Base-by-base conservation (phyloP, 1,139 yeast genomes). In the Meyerozyma guilliermondii region DNA sequence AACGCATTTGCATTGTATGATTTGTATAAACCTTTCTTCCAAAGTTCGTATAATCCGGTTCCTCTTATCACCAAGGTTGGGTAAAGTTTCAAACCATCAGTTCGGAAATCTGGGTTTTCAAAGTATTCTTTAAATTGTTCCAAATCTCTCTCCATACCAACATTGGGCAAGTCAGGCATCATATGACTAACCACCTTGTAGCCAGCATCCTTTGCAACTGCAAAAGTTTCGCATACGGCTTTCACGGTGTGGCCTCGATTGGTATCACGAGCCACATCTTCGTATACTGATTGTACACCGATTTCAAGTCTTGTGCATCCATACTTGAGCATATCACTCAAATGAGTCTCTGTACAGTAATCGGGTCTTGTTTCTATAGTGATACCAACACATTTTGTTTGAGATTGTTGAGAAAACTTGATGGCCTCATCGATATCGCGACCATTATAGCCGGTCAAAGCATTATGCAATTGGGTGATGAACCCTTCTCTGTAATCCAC, bases 141-240 rank as follows among this genome's bases (percentile, higher is more conserved):
- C 52, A 92, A 71, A 62, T 92, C 99, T 62, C 99, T 79, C 66
- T 92, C 98, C 96, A 91, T 87, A 13, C 98, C 98, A 43, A 92
- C 97, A 58, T 92, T 92, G 16, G 99, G 99, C 55, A 92, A 73
- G 71, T 92, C 98, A 16, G 99, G 99, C 99, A 92, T 92, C 99
- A 92, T 92, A 68, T 92, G 99, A 51, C 95, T 83, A 26, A 92
- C 98, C 42, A 92, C 95, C 65, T 92, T 92, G 66, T 91, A 92
- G 6, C 99, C 99, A 0, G 98, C 95, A 65, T 92, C 99, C 62
- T 92, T 92, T 20, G 98, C 96, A 38, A 87, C 81, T 1, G 89
- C 89, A 69, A 92, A 92, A 0, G 98, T 92, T 59, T 92, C 95
- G 65, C 96, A 87, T 2, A 92, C 99, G 2, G 98, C 81, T 61